Base-by-base conservation (phyloP, 768 basidiomycete species). In the Termitomyces sp. region DNA sequence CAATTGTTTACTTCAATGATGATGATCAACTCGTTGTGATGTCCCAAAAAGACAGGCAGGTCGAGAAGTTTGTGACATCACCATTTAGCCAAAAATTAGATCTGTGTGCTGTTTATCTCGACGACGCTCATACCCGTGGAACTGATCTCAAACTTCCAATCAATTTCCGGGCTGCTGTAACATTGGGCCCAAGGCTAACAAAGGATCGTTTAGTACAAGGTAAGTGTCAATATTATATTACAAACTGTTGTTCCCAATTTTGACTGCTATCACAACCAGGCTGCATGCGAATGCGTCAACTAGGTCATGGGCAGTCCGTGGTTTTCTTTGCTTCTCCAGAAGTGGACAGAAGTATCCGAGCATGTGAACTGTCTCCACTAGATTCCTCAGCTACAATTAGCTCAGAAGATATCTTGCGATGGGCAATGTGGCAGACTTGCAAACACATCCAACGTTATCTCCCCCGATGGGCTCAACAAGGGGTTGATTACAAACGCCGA, bases 101-200 rank as follows among this genome's bases (percentile, higher is more conserved):
- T 12, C 5, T 50, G n/a, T 50, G 49, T 33, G 49, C 49, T 50
- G 47, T 83, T 3, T 84, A 84, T 61, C 75, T 84, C 0, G 82
- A 84, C 49, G 82, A 84, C 51, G 78, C 79, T 0, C 82, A 83
- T 56, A 78, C 75, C 18, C 58, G 82, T 61, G 82, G 82, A 5
- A 84, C 82, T 0, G 82, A 84, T 58, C 68, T 84, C 14, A 83
- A 77, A 49, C 69, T 84, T 36, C 82, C 83, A 0, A 56, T n/a
- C 1, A 59, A 70, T n/a, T 75, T 69, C 49, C 49, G 49, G 5
- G 49, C 49, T 33, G 32, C 32, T 33, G 49, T 50, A n/a, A 50
- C 49, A 33, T 33, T 50, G 32, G 49, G 49, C 13, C 49, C 49
- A 18, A 50, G 33, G 10, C 32, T 50, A 20, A 50, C 49, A 5